These are phyloP conservation scores for Malus asiatica DNA, from an alignment of 306 rosid species.

Conservation along the genomic window DNA sequence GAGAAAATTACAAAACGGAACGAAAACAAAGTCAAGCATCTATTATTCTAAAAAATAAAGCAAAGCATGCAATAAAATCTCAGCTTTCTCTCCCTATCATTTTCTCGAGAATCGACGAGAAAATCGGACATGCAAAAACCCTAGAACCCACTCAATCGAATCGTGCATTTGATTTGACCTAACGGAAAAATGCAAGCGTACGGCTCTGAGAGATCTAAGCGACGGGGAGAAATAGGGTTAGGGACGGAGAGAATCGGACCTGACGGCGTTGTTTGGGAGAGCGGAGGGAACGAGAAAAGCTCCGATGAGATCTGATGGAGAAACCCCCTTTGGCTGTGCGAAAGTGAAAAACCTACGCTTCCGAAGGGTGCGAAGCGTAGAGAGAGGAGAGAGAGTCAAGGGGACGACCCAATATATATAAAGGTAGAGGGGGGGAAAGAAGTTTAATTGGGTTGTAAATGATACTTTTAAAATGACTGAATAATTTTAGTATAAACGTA, in stretches of 20 bases:
- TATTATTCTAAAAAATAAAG: background rate
- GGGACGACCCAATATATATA: no score
- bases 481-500: no score
- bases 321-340: background rate
- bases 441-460: no score
- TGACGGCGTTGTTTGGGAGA: constrained; percentile 1
- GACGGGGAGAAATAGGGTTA: background rate
- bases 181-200: background rate
- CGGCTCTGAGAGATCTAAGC: constrained; percentile 32
- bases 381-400: background rate
- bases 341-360: constrained; percentile 35
- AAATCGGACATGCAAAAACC: background rate
- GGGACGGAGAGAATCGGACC: constrained; percentile 1
- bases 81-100: background rate
- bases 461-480: no score
- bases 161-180: background rate
- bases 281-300: background rate
- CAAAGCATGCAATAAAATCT: constrained; percentile 14
- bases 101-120: background rate
- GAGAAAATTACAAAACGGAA: background rate
- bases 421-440: no score
- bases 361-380: constrained; percentile 39
- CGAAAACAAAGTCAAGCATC: constrained; percentile 13
- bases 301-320: constrained; percentile 9
- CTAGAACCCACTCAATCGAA: constrained; percentile 1